Base-by-base conservation (phyloP, 2,329 filamentous ascomycete species). In the Arthroderma sp. region DNA sequence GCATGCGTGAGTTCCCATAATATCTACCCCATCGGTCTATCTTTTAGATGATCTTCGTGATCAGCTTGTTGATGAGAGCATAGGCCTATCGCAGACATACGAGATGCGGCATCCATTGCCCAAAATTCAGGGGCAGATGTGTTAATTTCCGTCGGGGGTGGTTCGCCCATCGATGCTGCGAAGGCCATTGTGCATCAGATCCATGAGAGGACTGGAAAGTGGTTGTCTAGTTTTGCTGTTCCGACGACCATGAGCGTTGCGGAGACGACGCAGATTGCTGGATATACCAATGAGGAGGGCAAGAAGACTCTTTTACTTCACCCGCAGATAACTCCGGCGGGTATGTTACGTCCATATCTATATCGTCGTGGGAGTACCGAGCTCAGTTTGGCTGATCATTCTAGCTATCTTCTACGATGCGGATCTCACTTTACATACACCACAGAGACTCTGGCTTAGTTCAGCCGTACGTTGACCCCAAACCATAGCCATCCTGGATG, bases 311-410 rank as follows among this genome's bases (percentile, higher is more conserved):
- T 22, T 5, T 51, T 59, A 34, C 36, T 36, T 4, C 44, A 55
- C 36, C 50, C 50, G 6, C 49, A 52, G 33, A 36, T 55, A n/a
- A 53, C 51, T 29, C 54, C 56, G 1, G 48, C 48, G 11, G 52
- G 55, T 44, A 52, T 53, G 3, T 10, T 36, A 27, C n/a, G 7
- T 11, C 32, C 32, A 34, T 34, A 34, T 11, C 8, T 34, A 34
- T 11, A 34, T 22, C 15, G 15, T 22, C 15, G 3, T 22, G 15
- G 15, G 15, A 22, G 15, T 22, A 22, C 3, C 15, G 15, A 22
- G 15, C 15, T 22, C 15, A 22, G 15, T 22, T 22, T 22, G 15
- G 15, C 15, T 22, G 15, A 22, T 22, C 29, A 32, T 4, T 32
- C 8, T 28, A 48, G 46, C 36, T 15, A 43, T 48, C 11, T 28